Conservation (phyloP, 164 flowering plant genomes). For the Vitis riparia region DNA sequence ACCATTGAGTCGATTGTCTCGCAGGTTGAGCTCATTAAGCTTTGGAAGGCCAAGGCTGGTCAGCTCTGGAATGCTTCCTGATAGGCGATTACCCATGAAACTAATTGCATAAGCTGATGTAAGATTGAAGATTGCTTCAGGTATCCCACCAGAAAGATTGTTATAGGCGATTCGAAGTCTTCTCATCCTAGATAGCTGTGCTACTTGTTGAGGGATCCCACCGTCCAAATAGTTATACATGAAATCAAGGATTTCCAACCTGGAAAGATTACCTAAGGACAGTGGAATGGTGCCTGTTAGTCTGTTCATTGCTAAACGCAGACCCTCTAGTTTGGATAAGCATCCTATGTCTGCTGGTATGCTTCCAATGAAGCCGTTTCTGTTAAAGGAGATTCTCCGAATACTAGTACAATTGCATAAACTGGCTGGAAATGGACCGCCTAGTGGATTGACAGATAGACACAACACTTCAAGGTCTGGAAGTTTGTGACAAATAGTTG, state of each 20-base stretch:
- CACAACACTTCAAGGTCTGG: not conserved
- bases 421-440: not conserved
- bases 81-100: not conserved
- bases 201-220: not conserved
- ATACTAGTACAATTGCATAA: not conserved
- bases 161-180: not conserved
- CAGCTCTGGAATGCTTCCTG: not conserved
- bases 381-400: not conserved
- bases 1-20: not conserved
- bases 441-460: not conserved
- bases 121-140: not conserved
- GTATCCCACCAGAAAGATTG: not conserved
- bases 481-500: not conserved
- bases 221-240: not conserved
- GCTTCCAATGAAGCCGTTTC: conserved; percentile 1
- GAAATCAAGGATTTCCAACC: not conserved
- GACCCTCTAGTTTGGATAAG: not conserved
- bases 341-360: conserved; percentile 4
- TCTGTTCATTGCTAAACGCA: not conserved
- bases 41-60: not conserved
- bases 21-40: not conserved
- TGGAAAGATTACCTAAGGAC: not conserved
- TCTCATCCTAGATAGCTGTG: not conserved
- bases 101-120: not conserved
- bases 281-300: not conserved